Base-by-base conservation (phyloP, 768 basidiomycete species). In the Mycena belliarum region DNA sequence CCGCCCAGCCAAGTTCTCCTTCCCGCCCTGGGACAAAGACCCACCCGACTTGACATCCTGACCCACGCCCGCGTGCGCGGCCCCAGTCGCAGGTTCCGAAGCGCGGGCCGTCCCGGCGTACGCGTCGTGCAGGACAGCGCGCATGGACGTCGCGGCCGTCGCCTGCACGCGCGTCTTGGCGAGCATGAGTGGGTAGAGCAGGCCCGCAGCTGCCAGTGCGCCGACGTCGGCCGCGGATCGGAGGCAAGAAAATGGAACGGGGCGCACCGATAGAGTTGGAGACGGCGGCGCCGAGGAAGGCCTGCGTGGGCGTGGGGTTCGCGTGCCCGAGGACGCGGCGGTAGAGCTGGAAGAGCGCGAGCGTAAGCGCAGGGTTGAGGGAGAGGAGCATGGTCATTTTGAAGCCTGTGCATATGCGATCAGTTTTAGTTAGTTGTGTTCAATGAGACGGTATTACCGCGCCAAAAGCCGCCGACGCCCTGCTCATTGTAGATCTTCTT, bases 111-210 rank as follows among this genome's bases (percentile, higher is more conserved):
- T n/a, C n/a, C 48, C 54, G 21, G 59, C 38, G 55, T 76, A 77
- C 1, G 76, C 74, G 21, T 77, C 74, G 18, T 62, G 52, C 15
- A 77, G 65, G 4, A 74, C 69, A 46, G 71, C 66, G 20, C 49
- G 42, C 41, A 72, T 63, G 23, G 67, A 83, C 57, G 64, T 77
- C 65, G 68, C 77, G 66, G 73, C 79, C 26, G 74, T 68, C 16
- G 69, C 72, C 56, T 81, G 82, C 6, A 80, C 72, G 6, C 81
- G 77, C 20, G 80, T 83, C 70, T 86, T 87, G 18, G 83, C 81
- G 18, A 86, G 76, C 20, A 86, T 82, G 26, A 86, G 72, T 0
- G 85, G 85, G 64, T 86, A 86, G 9, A 84, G 69, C 2, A 83
- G 52, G 1, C 73, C 65, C 8, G 77, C 72, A 0, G 82, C 82